Evolutionary conservation across 1,284 basidiomycete species (phyloP).

Genomic region (Somion occarium): DNA sequence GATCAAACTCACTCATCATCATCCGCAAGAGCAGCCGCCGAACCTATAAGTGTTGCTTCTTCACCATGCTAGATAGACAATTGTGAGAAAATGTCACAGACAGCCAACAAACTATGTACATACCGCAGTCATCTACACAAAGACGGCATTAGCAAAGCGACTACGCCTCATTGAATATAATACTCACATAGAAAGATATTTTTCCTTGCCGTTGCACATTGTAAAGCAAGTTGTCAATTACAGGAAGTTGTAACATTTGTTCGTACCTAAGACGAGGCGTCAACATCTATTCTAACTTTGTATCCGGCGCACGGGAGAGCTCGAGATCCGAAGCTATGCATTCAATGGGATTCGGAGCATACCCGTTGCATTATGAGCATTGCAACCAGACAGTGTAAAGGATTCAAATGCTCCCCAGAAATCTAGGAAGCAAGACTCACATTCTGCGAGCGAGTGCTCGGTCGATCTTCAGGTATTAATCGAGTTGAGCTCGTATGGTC

Average conservation of each 20-base stretch:
- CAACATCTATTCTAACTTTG: not conserved
- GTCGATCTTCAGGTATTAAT: constrained; percentile 49
- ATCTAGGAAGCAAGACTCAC: constrained; percentile 46
- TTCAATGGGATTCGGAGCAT: too few species aligned
- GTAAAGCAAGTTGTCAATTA: constrained; percentile 84
- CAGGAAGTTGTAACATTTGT: constrained; percentile 81
- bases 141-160: too few species aligned
- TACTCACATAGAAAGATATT: constrained; percentile 86
- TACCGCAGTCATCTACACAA: constrained; percentile 69
- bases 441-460: constrained; percentile 68
- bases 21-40: constrained; percentile 78
- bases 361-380: too few species aligned
- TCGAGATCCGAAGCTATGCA: not conserved
- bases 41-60: constrained; percentile 88
- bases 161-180: too few species aligned
- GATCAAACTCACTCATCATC: constrained; percentile 75
- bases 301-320: not conserved
- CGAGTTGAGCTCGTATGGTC: not conserved
- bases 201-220: constrained; percentile 93
- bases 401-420: too few species aligned
- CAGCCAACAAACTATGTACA: too few species aligned
- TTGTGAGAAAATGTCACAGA: constrained; percentile 13
- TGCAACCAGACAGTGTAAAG: too few species aligned
- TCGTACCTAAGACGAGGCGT: constrained; percentile 50
- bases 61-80: constrained; percentile 66